Evolutionary conservation across 768 basidiomycete genomes (phyloP).

Genomic region (Collybiopsis confluens): DNA sequence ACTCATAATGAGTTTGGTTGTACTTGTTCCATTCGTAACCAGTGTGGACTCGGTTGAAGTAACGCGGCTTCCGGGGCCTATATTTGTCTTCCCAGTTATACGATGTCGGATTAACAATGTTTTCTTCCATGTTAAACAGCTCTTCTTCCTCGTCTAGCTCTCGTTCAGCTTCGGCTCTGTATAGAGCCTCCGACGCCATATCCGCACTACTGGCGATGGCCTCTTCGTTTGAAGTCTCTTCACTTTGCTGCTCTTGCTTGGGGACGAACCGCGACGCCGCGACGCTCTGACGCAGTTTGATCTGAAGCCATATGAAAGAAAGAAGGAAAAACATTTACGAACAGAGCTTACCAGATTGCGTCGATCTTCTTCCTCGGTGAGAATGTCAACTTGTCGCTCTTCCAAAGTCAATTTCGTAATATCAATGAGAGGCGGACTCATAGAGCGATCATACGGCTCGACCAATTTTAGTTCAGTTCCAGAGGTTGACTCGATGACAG

Average conservation of each 20-base stretch:
- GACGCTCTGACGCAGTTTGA: slow-evolving; percentile 74
- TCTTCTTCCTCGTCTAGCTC: slow-evolving; percentile 97
- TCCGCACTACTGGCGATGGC: slow-evolving; percentile 58
- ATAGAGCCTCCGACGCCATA: slow-evolving; percentile 85
- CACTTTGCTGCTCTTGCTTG: slow-evolving; percentile 59
- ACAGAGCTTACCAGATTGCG: slow-evolving; percentile 52
- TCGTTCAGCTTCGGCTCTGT: slow-evolving; percentile 86
- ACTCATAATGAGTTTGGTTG: slow-evolving; percentile 99
- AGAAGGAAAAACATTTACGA: neutral
- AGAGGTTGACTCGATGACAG: neutral
- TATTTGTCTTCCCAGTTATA: slow-evolving; percentile 99
- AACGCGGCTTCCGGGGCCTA: slow-evolving; percentile 92
- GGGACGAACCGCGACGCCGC: slow-evolving; percentile 86
- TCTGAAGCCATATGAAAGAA: slow-evolving; percentile 34
- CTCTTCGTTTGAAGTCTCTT: slow-evolving; percentile 55
- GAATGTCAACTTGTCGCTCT: slow-evolving; percentile 76
- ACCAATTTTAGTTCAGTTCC: slow-evolving; percentile 46
- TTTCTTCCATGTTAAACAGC: slow-evolving; percentile 90
- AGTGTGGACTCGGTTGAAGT: slow-evolving; percentile 98
- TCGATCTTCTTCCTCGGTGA: slow-evolving; percentile 64
- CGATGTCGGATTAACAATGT: slow-evolving; percentile 72
- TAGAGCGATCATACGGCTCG: slow-evolving; percentile 78
- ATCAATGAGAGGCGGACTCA: slow-evolving; percentile 81
- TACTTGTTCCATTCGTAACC: slow-evolving; percentile 99
- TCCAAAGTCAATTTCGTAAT: slow-evolving; percentile 67